phyloP scores from a whole-genome alignment of 495 filamentous ascomycete genomes.

The Pyronema domesticum region DNA sequence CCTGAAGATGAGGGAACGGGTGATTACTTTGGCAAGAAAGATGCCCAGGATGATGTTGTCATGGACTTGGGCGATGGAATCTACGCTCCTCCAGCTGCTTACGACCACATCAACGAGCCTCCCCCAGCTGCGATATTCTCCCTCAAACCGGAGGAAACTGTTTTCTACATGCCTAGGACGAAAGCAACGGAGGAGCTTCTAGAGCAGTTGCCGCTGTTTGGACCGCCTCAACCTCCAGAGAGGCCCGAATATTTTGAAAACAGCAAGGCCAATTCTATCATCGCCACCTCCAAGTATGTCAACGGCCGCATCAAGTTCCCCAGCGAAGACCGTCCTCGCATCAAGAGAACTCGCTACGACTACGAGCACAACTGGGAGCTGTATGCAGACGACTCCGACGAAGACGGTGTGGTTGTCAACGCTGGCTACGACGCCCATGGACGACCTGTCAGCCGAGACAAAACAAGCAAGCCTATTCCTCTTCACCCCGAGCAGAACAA shows the following conservation, averaged over 20 bases:
- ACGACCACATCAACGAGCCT: conserved; percentile 14
- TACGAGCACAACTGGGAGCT: conserved; percentile 34
- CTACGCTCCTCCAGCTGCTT: background rate
- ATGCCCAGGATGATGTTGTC: conserved; percentile 7
- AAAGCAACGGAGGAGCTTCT: conserved; percentile 64
- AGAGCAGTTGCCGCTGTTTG: conserved; percentile 65
- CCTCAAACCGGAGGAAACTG: conserved; percentile 60
- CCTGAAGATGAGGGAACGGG: conserved; percentile 33
- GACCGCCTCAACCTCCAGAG: conserved; percentile 33
- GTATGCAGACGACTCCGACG: conserved; percentile 46
- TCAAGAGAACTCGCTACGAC: conserved; percentile 61
- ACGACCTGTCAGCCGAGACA: conserved; percentile 26
- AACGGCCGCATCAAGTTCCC: conserved; percentile 59
- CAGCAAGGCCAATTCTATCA: conserved; percentile 32
- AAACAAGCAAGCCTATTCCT: conserved; percentile 28
- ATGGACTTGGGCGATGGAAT: conserved; percentile 6
- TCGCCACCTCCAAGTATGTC: conserved; percentile 76
- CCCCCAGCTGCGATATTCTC: conserved; percentile 67
- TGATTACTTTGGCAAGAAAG: conserved; percentile 27
- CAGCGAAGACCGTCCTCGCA: conserved; percentile 41
- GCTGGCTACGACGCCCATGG: conserved; percentile 20
- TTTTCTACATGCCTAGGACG: conserved; percentile 58
- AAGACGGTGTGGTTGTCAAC: conserved; percentile 29
- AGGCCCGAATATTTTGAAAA: conserved; percentile 15
- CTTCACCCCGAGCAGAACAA: conserved; percentile 53